Conservation (phyloP, 1,284 basidiomycete genomes). For the Ceratobasidium sp. region DNA sequence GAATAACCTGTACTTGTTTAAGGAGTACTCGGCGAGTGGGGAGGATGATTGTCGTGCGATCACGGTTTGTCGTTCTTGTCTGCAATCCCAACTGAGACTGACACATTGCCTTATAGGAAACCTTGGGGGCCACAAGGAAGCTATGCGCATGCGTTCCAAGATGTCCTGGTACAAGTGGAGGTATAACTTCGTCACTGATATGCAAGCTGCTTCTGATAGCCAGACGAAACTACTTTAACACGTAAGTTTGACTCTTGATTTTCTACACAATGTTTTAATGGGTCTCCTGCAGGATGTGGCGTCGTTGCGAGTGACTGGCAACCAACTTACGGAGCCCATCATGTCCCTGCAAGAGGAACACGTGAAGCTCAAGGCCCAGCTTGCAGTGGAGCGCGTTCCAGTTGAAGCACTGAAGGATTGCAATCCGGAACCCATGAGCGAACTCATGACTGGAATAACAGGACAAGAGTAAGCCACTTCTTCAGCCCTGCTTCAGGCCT, state of each 20-base stretch:
- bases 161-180: too few species aligned
- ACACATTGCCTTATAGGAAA: too few species aligned
- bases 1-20: too few species aligned
- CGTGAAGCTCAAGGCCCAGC: too few species aligned
- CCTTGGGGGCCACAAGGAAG: too few species aligned
- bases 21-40: constrained; percentile 51
- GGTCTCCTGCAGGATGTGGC: constrained; percentile 44
- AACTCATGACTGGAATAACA: constrained; percentile 53
- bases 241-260: too few species aligned
- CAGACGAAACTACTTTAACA: not conserved
- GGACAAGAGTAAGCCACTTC: too few species aligned
- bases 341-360: constrained; percentile 53
- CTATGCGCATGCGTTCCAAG: constrained; percentile 44
- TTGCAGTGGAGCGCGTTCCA: constrained; percentile 52
- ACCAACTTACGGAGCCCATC: constrained; percentile 46
- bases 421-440: constrained; percentile 55
- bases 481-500: too few species aligned
- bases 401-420: constrained; percentile 55
- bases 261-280: constrained; percentile 32
- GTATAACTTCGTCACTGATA: too few species aligned
- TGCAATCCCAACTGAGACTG: too few species aligned
- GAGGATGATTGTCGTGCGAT: constrained; percentile 53
- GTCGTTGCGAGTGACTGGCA: constrained; percentile 42
- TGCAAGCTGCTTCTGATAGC: too few species aligned
- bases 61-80: too few species aligned